Conservation (phyloP, 2,329 filamentous ascomycete genomes). For the Aotearoamyces nothofagi region DNA sequence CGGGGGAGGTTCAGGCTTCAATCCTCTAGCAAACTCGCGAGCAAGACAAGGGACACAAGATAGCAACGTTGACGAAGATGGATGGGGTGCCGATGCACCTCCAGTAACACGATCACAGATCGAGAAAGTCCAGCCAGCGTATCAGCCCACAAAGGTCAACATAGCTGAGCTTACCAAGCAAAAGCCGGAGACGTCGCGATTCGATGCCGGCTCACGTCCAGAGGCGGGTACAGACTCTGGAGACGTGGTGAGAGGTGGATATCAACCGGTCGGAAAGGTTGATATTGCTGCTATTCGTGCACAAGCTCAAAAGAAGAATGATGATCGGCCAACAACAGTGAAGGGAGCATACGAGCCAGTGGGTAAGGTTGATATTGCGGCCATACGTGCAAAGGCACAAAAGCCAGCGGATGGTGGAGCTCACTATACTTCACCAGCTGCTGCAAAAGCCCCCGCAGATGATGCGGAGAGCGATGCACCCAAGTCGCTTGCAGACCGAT, state of each 20-base stretch:
- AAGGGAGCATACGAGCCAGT: slow-evolving; percentile 92
- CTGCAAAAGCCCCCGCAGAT: slow-evolving; percentile 22
- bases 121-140: slow-evolving; percentile 84
- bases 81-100: slow-evolving; percentile 93
- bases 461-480: slow-evolving; percentile 31
- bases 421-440: slow-evolving; percentile 25
- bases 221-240: slow-evolving; percentile 25
- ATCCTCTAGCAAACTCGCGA: slow-evolving; percentile 52
- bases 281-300: slow-evolving; percentile 83
- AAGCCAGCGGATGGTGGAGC: slow-evolving; percentile 30
- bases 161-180: slow-evolving; percentile 72
- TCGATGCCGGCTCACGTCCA: slow-evolving; percentile 28
- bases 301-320: slow-evolving; percentile 51
- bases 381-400: slow-evolving; percentile 74
- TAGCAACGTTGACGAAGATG: slow-evolving; percentile 60
- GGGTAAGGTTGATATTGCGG: slow-evolving; percentile 93
- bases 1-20: slow-evolving; percentile 35
- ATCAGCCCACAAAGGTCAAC: slow-evolving; percentile 91
- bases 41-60: slow-evolving; percentile 36
- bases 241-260: slow-evolving; percentile 70
- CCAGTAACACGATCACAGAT: slow-evolving; percentile 72
- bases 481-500: slow-evolving; percentile 60
- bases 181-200: slow-evolving; percentile 50
- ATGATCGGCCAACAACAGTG: slow-evolving; percentile 70
- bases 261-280: slow-evolving; percentile 94